Conservation (phyloP, 768 basidiomycete species). For the Albatrellus ellisii region DNA sequence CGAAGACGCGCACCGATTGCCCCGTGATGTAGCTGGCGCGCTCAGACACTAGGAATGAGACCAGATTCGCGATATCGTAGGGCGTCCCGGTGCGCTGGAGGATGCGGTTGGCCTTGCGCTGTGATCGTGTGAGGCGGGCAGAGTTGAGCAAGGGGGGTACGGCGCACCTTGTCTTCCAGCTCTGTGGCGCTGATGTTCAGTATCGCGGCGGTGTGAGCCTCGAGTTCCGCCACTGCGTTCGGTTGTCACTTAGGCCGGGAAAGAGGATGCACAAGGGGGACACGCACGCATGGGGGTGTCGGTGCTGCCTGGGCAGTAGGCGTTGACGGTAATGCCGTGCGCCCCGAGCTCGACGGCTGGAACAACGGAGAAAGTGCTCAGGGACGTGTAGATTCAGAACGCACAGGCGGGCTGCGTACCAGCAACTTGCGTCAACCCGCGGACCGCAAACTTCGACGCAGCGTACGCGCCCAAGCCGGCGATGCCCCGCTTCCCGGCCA, state of each 20-base stretch:
- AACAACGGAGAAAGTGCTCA: neutral
- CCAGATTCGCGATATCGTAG: conserved; percentile 18
- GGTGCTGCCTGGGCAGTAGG: conserved; percentile 14
- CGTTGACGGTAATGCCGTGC: conserved; percentile 15
- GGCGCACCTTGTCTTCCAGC: too few relatives aligned
- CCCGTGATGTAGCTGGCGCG: conserved; percentile 21
- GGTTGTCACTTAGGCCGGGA: too few relatives aligned
- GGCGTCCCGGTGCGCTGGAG: too few relatives aligned
- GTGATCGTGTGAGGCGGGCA: too few relatives aligned
- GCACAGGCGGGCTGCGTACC: conserved; percentile 4
- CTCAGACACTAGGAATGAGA: conserved; percentile 21
- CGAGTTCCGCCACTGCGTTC: too few relatives aligned
- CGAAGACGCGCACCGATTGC: conserved; percentile 7
- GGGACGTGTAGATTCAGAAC: conserved; percentile 4
- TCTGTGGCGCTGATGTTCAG: too few relatives aligned
- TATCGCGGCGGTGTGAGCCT: too few relatives aligned
- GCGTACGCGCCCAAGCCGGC: conserved; percentile 15
- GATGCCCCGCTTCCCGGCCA: conserved; percentile 3
- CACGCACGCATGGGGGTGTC: conserved; percentile 13
- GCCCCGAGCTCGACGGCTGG: conserved; percentile 13
- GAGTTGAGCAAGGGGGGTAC: too few relatives aligned
- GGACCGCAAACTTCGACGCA: conserved; percentile 21
- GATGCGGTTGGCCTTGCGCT: too few relatives aligned
- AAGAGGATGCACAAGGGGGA: too few relatives aligned
- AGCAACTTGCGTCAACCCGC: conserved; percentile 18